A percentile compares a stretch with the other conserved stretches of the same genome.
These are phyloP conservation scores for Claviceps arundinis DNA, from an alignment of 2,329 filamentous ascomycete species.

Conservation along the genomic window DNA sequence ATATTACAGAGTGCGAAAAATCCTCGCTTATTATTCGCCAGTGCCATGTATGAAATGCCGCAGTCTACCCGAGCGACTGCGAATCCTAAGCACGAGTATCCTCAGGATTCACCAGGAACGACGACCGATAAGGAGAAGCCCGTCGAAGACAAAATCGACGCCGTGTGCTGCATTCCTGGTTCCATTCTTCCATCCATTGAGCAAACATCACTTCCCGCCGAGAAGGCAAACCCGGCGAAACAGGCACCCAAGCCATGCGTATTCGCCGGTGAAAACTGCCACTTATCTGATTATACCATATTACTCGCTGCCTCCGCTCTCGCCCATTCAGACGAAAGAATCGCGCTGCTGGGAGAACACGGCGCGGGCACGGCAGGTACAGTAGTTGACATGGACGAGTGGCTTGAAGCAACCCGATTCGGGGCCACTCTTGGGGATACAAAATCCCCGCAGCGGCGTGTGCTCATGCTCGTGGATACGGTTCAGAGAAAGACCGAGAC, in stretches of 20 bases:
- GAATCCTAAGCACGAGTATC: background rate
- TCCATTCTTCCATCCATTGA: background rate
- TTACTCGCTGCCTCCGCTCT: slow-evolving; percentile 30
- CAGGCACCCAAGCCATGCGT: slow-evolving; percentile 15
- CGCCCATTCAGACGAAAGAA: slow-evolving; percentile 20
- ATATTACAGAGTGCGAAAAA: slow-evolving; percentile 5
- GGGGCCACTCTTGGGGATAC: slow-evolving; percentile 1
- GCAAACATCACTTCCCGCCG: background rate
- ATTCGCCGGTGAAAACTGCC: slow-evolving; percentile 22
- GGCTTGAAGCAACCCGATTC: slow-evolving; percentile 12
- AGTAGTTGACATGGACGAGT: slow-evolving; percentile 22
- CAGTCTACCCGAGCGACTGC: background rate
- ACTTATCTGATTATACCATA: slow-evolving; percentile 22
- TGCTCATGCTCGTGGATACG: slow-evolving; percentile 28
- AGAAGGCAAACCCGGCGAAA: background rate
- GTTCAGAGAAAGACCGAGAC: slow-evolving; percentile 17
- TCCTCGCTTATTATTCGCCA: background rate
- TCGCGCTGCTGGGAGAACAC: slow-evolving; percentile 27
- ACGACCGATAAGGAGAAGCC: background rate
- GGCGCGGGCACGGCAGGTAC: slow-evolving; percentile 26
- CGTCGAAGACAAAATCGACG: background rate
- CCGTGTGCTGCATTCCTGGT: background rate
- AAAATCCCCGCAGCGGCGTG: background rate
- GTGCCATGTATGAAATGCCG: no score
- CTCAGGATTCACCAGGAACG: background rate